Evolutionary conservation across 2,329 filamentous ascomycete genomes (phyloP), one percentile per base, ranked within the genome.

Genomic region (Paracorniculantispora psalliotae): DNA sequence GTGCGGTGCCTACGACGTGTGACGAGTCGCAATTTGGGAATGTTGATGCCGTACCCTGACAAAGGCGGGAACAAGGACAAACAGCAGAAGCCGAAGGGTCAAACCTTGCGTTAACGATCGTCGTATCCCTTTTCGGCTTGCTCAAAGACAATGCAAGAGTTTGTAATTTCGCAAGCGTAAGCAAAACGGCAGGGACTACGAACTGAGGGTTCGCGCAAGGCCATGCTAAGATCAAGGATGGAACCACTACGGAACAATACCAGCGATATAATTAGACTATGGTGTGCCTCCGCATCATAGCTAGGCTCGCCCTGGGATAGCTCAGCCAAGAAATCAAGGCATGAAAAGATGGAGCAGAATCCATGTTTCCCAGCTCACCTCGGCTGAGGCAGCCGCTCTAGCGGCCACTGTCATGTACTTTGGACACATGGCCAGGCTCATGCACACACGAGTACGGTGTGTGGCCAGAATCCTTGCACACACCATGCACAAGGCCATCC

Each of bases 151-250:
- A n/a, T n/a, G n/a, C n/a, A 25, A 19, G 41, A 25, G 44, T 19
- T 9, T 25, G 35, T 30, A 57, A 57, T 57, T 57, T 57, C 47
- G 55, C 33, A 43, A 41, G 19, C 13, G 25, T 41, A 44, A 51
- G 46, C 46, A 49, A 26, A n/a, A 6, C 33, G 26, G 33, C 23
- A 46, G 46, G 30, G 53, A 56, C 33, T 25, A 46, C 28, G 41
- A 59, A 59, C 56, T 52, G 48, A 46, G 44, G 37, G 58, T 59
- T 56, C 50, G 47, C 50, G 43, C 49, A 47, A 30, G 15, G 26
- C n/a, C 50, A 56, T 56, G 51, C 58, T 56, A 56, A 59, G 58
- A 55, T 59, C 51, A 55, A 54, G 58, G 58, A 59, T 54, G 50
- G 57, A 35, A 52, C 58, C 43, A 46, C 49, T 28, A 59, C 58